These are phyloP conservation scores for Glycyrrhiza uralensis DNA, from an alignment of 306 rosid genomes.

Conservation along the genomic window DNA sequence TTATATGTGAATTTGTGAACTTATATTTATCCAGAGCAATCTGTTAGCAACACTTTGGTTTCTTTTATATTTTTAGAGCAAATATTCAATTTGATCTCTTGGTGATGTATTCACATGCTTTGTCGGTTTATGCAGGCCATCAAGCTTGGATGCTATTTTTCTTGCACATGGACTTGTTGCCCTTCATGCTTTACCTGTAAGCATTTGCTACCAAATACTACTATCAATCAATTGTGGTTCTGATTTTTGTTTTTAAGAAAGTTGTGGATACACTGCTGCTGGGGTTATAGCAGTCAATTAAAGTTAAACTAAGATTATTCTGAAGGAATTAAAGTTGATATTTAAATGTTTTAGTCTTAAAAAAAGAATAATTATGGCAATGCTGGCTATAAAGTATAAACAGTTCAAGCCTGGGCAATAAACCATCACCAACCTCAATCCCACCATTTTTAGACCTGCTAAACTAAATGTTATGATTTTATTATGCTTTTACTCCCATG, in stretches of 20 bases:
- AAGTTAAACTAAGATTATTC: background rate
- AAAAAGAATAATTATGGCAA: background rate
- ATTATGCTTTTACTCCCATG: background rate
- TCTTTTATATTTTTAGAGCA: slow-evolving; percentile 4
- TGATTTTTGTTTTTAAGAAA: slow-evolving; percentile 1
- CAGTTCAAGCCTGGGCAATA: background rate
- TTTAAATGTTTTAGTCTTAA: background rate
- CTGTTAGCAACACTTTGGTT: background rate
- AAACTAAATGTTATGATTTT: background rate
- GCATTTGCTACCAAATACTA: slow-evolving; percentile 38
- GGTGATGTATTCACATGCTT: slow-evolving; percentile 20
- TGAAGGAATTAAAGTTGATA: background rate
- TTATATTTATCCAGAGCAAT: background rate
- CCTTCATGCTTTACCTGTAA: slow-evolving; percentile 89
- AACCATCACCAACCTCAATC: background rate
- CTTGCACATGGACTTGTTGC: slow-evolving; percentile 70
- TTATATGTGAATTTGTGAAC: background rate
- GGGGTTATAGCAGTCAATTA: background rate
- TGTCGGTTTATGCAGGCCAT: slow-evolving; percentile 58
- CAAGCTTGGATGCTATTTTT: slow-evolving; percentile 91
- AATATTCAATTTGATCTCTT: background rate
- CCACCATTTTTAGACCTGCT: background rate
- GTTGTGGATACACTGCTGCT: background rate
- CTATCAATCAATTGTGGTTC: background rate
- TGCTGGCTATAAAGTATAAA: background rate